Base-by-base conservation (phyloP, 495 filamentous ascomycete genomes). In the Aspergillus heteromorphus region DNA sequence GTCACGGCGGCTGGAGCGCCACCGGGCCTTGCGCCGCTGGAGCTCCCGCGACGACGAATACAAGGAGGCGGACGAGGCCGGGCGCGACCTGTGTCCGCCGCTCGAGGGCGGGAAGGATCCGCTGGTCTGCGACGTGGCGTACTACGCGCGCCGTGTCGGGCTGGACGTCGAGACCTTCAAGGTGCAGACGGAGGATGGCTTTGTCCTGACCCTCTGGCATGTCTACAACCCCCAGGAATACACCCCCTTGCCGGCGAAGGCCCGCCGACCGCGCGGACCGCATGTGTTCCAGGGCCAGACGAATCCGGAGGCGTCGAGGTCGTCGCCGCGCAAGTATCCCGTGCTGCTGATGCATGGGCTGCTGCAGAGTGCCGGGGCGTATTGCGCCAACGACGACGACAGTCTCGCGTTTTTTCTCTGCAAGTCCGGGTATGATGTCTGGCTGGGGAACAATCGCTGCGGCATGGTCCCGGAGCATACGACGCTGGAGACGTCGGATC, bases 361-460 rank as follows among this genome's bases (percentile, higher is more conserved):
- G 9, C 76, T 97, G 2, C 93, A 97, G 73, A 88, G 82, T 52
- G 79, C 89, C 1, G 92, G 92, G 13, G 87, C 93, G 8, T 97
- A 89, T 61, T 96, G 92, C 63, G 81, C 83, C 55, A 96, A 92
- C 68, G 92, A 96, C 65, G 90, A 96, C 58, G 83, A 88, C 63
- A 91, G 86, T 19, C 77, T 97, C 14, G 92, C 93, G 8, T 97
- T 97, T 72, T 96, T 81, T 65, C 83, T 97, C 23, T 88, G 86
- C 75, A 96, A 96, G 66, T 85, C 79, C 0, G 92, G 92, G n/a
- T 97, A 88, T 70, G 92, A 97, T 66, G 89, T 97, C 48, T 97
- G 92, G 92, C 79, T 97, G 4, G 92, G 93, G 6, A 96, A 96
- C 67, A 96, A 96, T 64, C 84, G 92, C 19, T 97, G 93, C 65